Evolutionary conservation across 1,139 yeast species (phyloP).

Genomic region (Pichia inconspicua): DNA sequence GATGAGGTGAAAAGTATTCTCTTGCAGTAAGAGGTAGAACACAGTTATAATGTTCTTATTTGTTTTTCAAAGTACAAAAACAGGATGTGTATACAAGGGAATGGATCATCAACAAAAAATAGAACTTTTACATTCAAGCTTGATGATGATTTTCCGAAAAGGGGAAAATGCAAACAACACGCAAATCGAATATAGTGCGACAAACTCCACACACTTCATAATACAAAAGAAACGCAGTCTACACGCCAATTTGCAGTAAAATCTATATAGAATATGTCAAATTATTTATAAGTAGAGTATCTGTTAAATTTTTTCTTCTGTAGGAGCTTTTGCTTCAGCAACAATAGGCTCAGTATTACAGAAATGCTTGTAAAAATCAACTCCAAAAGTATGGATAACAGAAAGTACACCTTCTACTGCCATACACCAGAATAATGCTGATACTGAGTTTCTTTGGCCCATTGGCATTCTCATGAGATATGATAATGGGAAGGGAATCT

Average conservation of each 20-base stretch:
- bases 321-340: background rate
- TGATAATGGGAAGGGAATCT: constrained; percentile 3
- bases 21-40: too few relatives aligned
- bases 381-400: background rate
- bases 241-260: too few relatives aligned
- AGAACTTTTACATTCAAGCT: background rate
- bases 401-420: constrained; percentile 4
- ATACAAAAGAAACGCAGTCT: too few relatives aligned
- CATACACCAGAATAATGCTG: constrained; percentile 8
- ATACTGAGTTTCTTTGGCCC: constrained; percentile 6
- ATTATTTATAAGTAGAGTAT: too few relatives aligned
- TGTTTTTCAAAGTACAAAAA: too few relatives aligned
- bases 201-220: background rate
- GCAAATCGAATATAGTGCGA: background rate
- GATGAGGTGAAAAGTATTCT: too few relatives aligned
- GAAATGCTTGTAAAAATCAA: background rate
- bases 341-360: background rate
- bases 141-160: background rate
- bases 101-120: background rate
- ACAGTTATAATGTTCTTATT: too few relatives aligned
- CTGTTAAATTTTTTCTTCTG: background rate
- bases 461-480: constrained; percentile 7
- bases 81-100: too few relatives aligned
- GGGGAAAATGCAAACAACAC: constrained; percentile 1
- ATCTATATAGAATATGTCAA: too few relatives aligned